phyloP scores from a whole-genome alignment of 176 grass and related monocot genomes.

The Bolboschoenus planiculmis region DNA sequence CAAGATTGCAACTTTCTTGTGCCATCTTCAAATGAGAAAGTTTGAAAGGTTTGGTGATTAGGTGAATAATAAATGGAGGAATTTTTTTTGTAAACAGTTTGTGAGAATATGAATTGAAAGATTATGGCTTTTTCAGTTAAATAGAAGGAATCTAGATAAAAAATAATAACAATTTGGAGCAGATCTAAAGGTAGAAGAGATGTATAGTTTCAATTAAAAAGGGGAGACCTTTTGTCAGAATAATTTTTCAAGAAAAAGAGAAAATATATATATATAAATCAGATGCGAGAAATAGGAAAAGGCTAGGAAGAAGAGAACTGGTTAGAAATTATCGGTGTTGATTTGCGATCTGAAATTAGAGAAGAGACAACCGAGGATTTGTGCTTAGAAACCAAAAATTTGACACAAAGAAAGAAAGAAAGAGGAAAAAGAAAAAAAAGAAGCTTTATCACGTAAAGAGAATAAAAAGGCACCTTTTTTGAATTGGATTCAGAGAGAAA shows the following conservation, averaged over 20 bases:
- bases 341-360: not conserved
- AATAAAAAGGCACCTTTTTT: conserved; percentile 4
- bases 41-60: not conserved
- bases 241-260: not conserved
- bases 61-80: not conserved
- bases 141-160: not conserved
- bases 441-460: not conserved
- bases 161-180: not conserved
- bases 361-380: conserved; percentile 6
- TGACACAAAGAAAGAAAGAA: not conserved
- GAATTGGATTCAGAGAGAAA: conserved; percentile 9
- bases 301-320: conserved; percentile 12
- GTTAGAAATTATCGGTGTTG: not conserved
- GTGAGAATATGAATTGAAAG: not conserved
- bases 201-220: not conserved
- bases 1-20: conserved; percentile 42
- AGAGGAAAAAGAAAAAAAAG: too few relatives aligned
- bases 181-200: conserved; percentile 8
- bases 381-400: conserved; percentile 1
- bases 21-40: conserved; percentile 28
- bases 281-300: not conserved
- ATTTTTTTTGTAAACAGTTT: not conserved
- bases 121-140: not conserved
- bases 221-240: conserved; percentile 10
- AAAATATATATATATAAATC: not conserved